Evolutionary conservation across 1,139 yeast species (phyloP).

Genomic region (Saccharomyces pastorianus): DNA sequence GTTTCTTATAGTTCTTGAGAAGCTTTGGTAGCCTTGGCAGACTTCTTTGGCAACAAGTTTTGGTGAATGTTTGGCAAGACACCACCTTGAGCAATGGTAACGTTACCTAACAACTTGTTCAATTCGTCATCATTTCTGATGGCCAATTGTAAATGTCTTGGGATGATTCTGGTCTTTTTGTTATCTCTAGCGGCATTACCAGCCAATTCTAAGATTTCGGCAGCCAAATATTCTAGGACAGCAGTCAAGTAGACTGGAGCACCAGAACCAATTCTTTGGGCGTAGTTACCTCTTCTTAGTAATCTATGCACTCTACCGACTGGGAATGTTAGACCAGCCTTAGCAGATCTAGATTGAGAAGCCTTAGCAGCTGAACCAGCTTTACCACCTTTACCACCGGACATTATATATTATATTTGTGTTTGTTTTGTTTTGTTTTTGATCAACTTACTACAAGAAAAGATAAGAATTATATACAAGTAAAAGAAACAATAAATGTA

Average conservation of each 20-base stretch:
- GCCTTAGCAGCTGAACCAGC: slow-evolving; percentile 90
- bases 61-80: slow-evolving; percentile 95
- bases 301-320: slow-evolving; percentile 98
- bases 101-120: slow-evolving; percentile 87
- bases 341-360: slow-evolving; percentile 94
- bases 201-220: slow-evolving; percentile 94
- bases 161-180: slow-evolving; percentile 96
- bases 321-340: slow-evolving; percentile 98
- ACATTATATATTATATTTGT: slow-evolving; percentile 44
- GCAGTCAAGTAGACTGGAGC: slow-evolving; percentile 95
- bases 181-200: slow-evolving; percentile 98
- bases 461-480: neutral
- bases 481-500: neutral
- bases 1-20: slow-evolving; percentile 72
- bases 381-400: slow-evolving; percentile 98
- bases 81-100: slow-evolving; percentile 96
- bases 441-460: neutral
- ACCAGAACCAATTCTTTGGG: slow-evolving; percentile 98
- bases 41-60: slow-evolving; percentile 90
- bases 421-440: slow-evolving; percentile 8
- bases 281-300: slow-evolving; percentile 95
- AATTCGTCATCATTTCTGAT: slow-evolving; percentile 97
- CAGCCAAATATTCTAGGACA: slow-evolving; percentile 90
- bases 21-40: slow-evolving; percentile 66
- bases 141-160: slow-evolving; percentile 96